Base-by-base conservation (phyloP, 2,329 filamentous ascomycete species). In the Elsinoe necatrix region DNA sequence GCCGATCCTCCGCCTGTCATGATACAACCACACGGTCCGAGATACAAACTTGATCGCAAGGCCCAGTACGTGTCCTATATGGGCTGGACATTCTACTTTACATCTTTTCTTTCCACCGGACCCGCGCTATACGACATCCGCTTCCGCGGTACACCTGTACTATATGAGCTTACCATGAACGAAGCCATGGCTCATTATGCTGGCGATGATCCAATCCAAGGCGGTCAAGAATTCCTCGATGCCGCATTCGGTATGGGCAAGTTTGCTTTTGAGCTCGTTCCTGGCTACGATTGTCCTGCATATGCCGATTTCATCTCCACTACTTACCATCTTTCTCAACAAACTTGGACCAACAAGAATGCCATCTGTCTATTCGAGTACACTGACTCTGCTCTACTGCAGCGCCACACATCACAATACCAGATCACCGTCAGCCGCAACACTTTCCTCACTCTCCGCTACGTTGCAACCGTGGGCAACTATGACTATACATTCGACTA, bases 351-450 rank as follows among this genome's bases (percentile, higher is more conserved):
- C 0, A 75, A 80, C 55, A 65, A 64, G 1, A 73, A 78, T 63
- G 75, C 73, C 57, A 74, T 84, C 41, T 84, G 81, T 61, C 58
- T 82, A 25, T 82, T 82, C 58, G 80, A 82, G 63, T 73, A 70
- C 54, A 75, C 75, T 14, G 67, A 75, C 0, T 75, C 75, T 41
- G 76, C 73, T 61, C 73, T 78, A 1, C 72, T 82, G 1, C 72
- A 73, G 51, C 71, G 80, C 0, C 80, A 82, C 63, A 72, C 68
- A 14, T 70, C 72, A 0, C 58, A 60, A 14, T 66, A 66, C 4
- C 72, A 76, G 58, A 72, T 76, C 1, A 69, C 70, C 1, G 72
- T 72, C 1, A 75, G 75, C 12, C 77, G 77, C 63, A 79, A 68
- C 57, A 68, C 67, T 3, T 69, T 65, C 58, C 61, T 81, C 39